Evolutionary conservation across 257 asterid genomes (phyloP).

Genomic region (Nicotiana attenuata): DNA sequence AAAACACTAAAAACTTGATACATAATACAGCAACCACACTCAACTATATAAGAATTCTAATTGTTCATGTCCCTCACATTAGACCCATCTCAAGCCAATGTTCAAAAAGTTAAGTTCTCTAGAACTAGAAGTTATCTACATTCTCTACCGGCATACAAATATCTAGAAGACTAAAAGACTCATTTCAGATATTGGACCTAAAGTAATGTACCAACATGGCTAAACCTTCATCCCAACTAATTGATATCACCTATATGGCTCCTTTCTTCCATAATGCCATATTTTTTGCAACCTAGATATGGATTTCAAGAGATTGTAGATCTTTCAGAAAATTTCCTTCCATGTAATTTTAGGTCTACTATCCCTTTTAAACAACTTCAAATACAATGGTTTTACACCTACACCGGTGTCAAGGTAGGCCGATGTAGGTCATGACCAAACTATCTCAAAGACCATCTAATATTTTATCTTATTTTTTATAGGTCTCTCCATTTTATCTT

Average conservation of each 20-base stretch:
- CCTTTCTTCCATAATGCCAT: not conserved
- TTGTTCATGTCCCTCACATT: not conserved
- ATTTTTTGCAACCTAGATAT: not conserved
- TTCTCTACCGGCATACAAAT: not conserved
- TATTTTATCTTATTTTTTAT: no score
- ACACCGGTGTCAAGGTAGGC: not conserved
- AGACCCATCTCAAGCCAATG: not conserved
- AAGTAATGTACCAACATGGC: not conserved
- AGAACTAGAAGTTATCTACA: not conserved
- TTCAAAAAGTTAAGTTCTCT: not conserved
- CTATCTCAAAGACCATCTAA: not conserved
- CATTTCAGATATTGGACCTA: not conserved
- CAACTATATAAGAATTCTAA: not conserved
- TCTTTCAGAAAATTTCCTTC: not conserved
- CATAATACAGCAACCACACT: not conserved
- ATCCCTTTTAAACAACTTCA: not conserved
- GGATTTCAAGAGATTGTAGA: not conserved
- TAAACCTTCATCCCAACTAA: not conserved
- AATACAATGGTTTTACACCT: not conserved
- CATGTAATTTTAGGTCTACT: not conserved
- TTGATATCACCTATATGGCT: not conserved
- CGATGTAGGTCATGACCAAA: not conserved
- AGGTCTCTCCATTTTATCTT: not conserved
- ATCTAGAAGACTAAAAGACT: not conserved
- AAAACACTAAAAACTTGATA: not conserved